phyloP scores from a whole-genome alignment of 1,284 basidiomycete genomes.

The Cryptococcus sp. region DNA sequence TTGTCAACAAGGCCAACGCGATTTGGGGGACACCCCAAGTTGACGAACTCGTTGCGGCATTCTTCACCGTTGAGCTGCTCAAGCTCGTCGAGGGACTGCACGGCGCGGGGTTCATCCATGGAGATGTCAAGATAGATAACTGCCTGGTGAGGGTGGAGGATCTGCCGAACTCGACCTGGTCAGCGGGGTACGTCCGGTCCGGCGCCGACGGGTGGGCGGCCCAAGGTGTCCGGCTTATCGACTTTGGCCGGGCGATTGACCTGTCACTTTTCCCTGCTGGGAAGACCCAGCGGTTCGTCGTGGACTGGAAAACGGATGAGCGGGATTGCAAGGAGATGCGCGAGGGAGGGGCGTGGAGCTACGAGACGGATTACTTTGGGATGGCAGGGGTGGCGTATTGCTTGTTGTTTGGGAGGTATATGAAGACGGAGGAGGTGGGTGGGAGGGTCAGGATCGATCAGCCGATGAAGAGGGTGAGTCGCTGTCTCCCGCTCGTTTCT shows the following conservation, averaged over 20 bases:
- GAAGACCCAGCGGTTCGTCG: constrained; percentile 66
- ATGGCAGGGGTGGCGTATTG: constrained; percentile 89
- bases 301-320: constrained; percentile 83
- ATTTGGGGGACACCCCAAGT: constrained; percentile 56
- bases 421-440: constrained; percentile 58
- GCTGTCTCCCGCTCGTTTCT: background rate
- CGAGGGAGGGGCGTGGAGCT: constrained; percentile 80
- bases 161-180: constrained; percentile 70
- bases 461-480: constrained; percentile 67
- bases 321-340: constrained; percentile 89
- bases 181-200: constrained; percentile 65
- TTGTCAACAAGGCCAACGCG: constrained; percentile 77
- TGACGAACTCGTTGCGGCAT: constrained; percentile 91
- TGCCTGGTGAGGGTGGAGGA: constrained; percentile 87
- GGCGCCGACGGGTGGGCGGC: constrained; percentile 78
- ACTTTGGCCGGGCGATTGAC: constrained; percentile 94
- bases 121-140: constrained; percentile 99
- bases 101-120: constrained; percentile 79
- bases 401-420: constrained; percentile 94
- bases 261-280: constrained; percentile 68
- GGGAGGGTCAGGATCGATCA: constrained; percentile 63
- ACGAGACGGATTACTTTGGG: constrained; percentile 93
- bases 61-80: constrained; percentile 90
- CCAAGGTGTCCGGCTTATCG: constrained; percentile 90
- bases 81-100: constrained; percentile 82